Evolutionary conservation across 768 basidiomycete species (phyloP).

Genomic region (Lyophyllum atratum): DNA sequence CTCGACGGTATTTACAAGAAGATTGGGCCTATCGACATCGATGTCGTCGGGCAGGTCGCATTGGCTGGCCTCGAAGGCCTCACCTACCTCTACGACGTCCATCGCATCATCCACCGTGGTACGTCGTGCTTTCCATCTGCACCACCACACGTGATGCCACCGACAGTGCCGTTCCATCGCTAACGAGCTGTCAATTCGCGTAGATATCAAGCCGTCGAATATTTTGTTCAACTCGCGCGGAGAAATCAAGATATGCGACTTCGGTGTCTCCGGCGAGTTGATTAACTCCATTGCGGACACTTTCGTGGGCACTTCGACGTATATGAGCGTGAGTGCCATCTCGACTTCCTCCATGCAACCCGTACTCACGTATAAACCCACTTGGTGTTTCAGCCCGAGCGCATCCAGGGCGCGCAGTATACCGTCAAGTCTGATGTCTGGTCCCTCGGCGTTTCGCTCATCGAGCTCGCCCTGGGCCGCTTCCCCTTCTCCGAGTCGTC

Average conservation of each 20-base stretch:
- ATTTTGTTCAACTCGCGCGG: conserved; percentile 93
- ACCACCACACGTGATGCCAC: conserved; percentile 1
- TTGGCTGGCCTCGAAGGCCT: conserved; percentile 92
- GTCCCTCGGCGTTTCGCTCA: conserved; percentile 96
- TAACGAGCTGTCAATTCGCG: conserved; percentile 23
- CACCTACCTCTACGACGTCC: conserved; percentile 96
- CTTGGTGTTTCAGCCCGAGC: conserved; percentile 73
- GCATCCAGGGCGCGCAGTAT: conserved; percentile 98
- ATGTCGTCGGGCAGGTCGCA: conserved; percentile 93
- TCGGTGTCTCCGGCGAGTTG: conserved; percentile 97
- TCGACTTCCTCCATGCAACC: conserved; percentile 2
- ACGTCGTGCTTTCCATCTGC: conserved; percentile 25
- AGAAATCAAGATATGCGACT: conserved; percentile 99
- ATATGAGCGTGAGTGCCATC: conserved; percentile 87
- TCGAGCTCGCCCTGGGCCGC: conserved; percentile 94
- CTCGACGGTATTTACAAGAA: conserved; percentile 96
- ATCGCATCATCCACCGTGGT: conserved; percentile 99
- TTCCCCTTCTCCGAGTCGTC: conserved; percentile 93
- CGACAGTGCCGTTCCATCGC: neutral
- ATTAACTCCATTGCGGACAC: conserved; percentile 99
- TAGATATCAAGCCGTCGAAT: conserved; percentile 99
- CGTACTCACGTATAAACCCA: neutral
- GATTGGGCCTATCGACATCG: conserved; percentile 91
- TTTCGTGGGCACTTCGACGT: conserved; percentile 97
- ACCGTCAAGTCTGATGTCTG: conserved; percentile 99